Base-by-base conservation (phyloP, 129 eudicot species). In the Lactuca sativa region DNA sequence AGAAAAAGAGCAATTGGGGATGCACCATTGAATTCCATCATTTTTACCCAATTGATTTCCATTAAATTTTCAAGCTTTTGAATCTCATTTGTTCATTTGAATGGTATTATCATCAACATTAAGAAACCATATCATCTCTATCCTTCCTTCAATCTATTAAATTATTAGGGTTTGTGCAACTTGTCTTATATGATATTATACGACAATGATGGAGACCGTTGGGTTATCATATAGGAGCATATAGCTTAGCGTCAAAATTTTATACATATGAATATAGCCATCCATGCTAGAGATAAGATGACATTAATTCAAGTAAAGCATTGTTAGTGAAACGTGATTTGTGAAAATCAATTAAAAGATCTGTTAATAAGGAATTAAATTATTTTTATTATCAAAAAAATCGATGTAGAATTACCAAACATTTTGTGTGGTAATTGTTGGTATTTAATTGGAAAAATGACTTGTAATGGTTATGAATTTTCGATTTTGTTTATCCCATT, bases 61-160 rank as follows among this genome's bases (percentile, higher is more conserved):
- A 61, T 60, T 69, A 77, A 55, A 38, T 0, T 41, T 40, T 32
- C 10, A 13, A 76, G 52, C 81, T 69, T 76, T 69, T 69, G 54
- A 53, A 69, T 54, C 76, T 44, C 81, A 69, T 61, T 69, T 69
- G 80, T 38, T 68, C 58, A 76, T 33, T 70, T 30, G 41, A 60
- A 68, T 61, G 12, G 5, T 64, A 52, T 76, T 60, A 52, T 69
- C 62, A 67, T 68, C 74, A 67, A 67, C 30, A 76, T 51, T 59
- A 76, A 68, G 47, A 76, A 67, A 67, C 40, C 69, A 49, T 68
- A 76, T 76, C 80, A 52, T 67, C 56, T 49, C 68, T 67, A 59
- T 67, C 72, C n/a, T 66, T 43, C 43, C 52, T 17, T 38, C 67
- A 37, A 47, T 16, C 67, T 25, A n/a, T 9, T 37, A 14, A 69